Evolutionary conservation across 2,329 filamentous ascomycete genomes (phyloP).

Genomic region (Fusarium sp.): DNA sequence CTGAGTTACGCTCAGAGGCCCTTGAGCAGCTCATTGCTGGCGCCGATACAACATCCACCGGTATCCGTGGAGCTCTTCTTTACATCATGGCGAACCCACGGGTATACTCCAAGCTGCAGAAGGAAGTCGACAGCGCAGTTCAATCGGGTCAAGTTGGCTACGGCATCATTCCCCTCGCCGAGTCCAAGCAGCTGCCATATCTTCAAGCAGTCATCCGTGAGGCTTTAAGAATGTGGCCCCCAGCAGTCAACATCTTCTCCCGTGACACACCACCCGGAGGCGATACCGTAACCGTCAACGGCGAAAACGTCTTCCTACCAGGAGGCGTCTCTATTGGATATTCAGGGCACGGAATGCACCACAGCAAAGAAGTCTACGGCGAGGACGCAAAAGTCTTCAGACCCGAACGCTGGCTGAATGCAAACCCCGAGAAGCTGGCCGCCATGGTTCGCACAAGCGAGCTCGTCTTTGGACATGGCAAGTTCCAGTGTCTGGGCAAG

Average conservation of each 20-base stretch:
- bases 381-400: slow-evolving; percentile 46
- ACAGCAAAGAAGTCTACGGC: slow-evolving; percentile 47
- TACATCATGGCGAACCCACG: slow-evolving; percentile 62
- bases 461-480: slow-evolving; percentile 52
- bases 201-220: slow-evolving; percentile 63
- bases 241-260: slow-evolving; percentile 52
- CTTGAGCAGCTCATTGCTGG: slow-evolving; percentile 51
- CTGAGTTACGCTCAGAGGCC: slow-evolving; percentile 47
- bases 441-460: slow-evolving; percentile 49
- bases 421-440: slow-evolving; percentile 39
- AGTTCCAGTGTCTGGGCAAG: slow-evolving; percentile 52
- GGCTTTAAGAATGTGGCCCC: slow-evolving; percentile 58
- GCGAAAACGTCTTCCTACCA: slow-evolving; percentile 53
- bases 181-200: slow-evolving; percentile 56
- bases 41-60: slow-evolving; percentile 50
- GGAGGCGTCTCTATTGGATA: slow-evolving; percentile 46
- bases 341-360: slow-evolving; percentile 46
- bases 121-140: slow-evolving; percentile 61
- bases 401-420: slow-evolving; percentile 53
- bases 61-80: slow-evolving; percentile 59
- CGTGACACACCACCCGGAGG: slow-evolving; percentile 43
- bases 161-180: slow-evolving; percentile 41
- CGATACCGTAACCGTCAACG: slow-evolving; percentile 44
- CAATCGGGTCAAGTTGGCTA: slow-evolving; percentile 44
- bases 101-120: slow-evolving; percentile 57